These are phyloP conservation scores for Wickerhamiella pararugosa DNA, from an alignment of 1,139 yeast species.

Conservation along the genomic window DNA sequence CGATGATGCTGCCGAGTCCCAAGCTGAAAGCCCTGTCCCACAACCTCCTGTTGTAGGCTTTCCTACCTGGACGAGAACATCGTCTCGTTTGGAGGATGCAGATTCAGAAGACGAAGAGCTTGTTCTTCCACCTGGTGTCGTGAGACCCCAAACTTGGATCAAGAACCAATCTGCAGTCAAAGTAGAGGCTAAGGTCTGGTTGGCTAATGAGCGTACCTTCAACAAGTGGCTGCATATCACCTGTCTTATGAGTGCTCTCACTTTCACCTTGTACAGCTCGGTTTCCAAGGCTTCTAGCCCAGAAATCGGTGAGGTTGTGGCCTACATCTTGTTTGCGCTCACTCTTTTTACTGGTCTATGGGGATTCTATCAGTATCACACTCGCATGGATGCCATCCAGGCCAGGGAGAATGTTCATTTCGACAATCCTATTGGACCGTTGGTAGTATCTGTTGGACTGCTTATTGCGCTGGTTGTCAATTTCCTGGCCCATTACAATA, in stretches of 20 bases:
- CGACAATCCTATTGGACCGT: conserved; percentile 82
- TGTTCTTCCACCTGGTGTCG: conserved; percentile 76
- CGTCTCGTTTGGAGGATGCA: conserved; percentile 31
- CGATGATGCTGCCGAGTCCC: conserved; percentile 13
- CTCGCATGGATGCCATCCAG: conserved; percentile 56
- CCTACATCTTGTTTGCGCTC: conserved; percentile 64
- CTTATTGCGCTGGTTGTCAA: conserved; percentile 52
- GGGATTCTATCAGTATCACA: conserved; percentile 71
- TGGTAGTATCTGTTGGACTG: conserved; percentile 59
- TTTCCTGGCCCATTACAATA: conserved; percentile 26
- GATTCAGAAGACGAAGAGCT: conserved; percentile 87
- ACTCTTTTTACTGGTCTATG: conserved; percentile 74
- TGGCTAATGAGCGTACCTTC: conserved; percentile 95
- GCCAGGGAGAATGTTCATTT: conserved; percentile 76
- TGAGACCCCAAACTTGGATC: conserved; percentile 60
- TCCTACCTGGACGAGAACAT: conserved; percentile 20
- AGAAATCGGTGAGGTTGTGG: conserved; percentile 34
- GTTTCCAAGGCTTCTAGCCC: conserved; percentile 41
- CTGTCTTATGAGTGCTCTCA: conserved; percentile 71
- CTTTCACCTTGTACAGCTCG: conserved; percentile 74
- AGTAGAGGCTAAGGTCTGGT: conserved; percentile 96
- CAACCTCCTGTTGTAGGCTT: conserved; percentile 12
- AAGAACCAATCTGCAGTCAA: conserved; percentile 85
- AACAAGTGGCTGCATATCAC: conserved; percentile 91
- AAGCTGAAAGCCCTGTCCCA: not conserved